phyloP scores from a whole-genome alignment of 192 early-diverging fungal genomes.

The Glomus cerebriforme region DNA sequence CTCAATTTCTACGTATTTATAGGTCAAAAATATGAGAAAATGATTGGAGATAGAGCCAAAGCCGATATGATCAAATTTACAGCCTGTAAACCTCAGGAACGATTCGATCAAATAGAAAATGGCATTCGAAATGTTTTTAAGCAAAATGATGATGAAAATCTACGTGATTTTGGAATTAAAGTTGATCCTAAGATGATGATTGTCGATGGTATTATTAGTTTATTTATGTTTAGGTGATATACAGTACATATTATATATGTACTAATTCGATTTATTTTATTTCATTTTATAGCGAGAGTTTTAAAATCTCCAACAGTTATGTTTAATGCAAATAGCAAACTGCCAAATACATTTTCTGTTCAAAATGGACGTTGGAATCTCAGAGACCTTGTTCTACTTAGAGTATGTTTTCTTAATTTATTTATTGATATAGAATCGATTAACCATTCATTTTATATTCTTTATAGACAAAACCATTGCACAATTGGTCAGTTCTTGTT shows the following conservation, averaged over 20 bases:
- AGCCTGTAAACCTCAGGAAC: neutral
- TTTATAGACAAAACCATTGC: neutral
- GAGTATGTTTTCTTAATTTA: neutral
- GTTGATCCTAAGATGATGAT: neutral
- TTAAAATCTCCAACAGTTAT: neutral
- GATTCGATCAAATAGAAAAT: conserved; percentile 11
- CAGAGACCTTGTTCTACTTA: neutral
- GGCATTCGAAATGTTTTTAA: conserved; percentile 4
- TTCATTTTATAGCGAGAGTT: neutral
- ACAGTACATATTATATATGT: neutral
- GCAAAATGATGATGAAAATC: conserved; percentile 13
- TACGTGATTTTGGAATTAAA: neutral
- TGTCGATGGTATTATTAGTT: conserved; percentile 2
- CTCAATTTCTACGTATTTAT: neutral
- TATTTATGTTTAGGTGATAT: neutral
- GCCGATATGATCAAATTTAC: conserved; percentile 23
- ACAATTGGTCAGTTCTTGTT: conserved; percentile 16
- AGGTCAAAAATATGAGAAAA: conserved; percentile 23
- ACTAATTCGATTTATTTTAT: neutral
- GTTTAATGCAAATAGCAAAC: neutral
- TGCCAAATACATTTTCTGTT: neutral
- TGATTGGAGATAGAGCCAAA: neutral
- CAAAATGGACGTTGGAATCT: conserved; percentile 1
- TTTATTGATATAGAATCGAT: neutral
- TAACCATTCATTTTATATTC: neutral